These are phyloP conservation scores for Aegle marmelos DNA, from an alignment of 345 rosid species.

Conservation along the genomic window DNA sequence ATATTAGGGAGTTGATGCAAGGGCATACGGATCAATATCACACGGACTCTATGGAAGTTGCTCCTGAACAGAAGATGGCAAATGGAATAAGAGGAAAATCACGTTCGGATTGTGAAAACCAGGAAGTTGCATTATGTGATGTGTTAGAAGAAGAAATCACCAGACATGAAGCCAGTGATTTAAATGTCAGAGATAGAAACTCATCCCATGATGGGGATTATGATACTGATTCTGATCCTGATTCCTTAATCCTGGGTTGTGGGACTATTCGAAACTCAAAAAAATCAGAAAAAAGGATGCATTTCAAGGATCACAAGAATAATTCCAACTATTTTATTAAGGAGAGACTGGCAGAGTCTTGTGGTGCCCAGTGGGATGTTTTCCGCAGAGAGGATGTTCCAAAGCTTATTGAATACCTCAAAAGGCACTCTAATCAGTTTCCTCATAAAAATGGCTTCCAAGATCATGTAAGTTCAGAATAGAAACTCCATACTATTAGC, in stretches of 20 bases:
- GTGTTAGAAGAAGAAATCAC: conserved; percentile 31
- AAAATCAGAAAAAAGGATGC: conserved; percentile 30
- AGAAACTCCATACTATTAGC: neutral
- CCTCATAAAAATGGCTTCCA: conserved; percentile 27
- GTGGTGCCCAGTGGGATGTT: conserved; percentile 93
- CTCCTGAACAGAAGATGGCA: conserved; percentile 23
- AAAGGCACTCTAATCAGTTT: conserved; percentile 61
- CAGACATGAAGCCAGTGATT: conserved; percentile 18
- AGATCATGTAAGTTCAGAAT: conserved; percentile 50
- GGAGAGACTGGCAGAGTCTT: conserved; percentile 37
- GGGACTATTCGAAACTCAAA: conserved; percentile 28
- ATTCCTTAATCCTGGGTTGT: conserved; percentile 36
- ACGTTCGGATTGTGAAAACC: conserved; percentile 22
- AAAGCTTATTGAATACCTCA: conserved; percentile 71
- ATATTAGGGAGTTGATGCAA: conserved; percentile 66
- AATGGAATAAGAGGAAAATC: conserved; percentile 27
- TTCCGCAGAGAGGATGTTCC: conserved; percentile 88
- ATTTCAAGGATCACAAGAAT: conserved; percentile 29
- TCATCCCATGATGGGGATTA: conserved; percentile 29
- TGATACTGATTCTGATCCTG: conserved; percentile 41
- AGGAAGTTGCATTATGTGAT: conserved; percentile 29
- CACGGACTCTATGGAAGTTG: conserved; percentile 19
- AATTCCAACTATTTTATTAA: conserved; percentile 23
- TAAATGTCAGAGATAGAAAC: conserved; percentile 20
- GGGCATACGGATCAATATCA: conserved; percentile 44